These are phyloP conservation scores for Colletotrichum agaves DNA, from an alignment of 2,329 filamentous ascomycete genomes.

Conservation along the genomic window DNA sequence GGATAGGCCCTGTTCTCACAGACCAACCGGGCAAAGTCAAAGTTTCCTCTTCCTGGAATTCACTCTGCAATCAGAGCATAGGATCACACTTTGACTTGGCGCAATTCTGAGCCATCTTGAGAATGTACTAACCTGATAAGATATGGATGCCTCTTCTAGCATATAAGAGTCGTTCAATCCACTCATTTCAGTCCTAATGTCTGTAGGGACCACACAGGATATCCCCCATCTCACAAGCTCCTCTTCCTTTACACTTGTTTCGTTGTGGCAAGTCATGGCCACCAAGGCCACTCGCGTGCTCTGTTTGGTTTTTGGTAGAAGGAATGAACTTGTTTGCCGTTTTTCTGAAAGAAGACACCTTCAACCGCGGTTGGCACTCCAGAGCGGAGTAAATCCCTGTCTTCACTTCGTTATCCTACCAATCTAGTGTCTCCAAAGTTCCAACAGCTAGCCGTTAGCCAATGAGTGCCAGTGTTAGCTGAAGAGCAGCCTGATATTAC, in stretches of 20 bases:
- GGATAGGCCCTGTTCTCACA: slow-evolving; percentile 14
- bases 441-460: background rate
- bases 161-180: background rate
- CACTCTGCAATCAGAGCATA: background rate
- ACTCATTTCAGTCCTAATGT: background rate
- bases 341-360: background rate
- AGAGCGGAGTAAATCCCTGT: slow-evolving; percentile 4
- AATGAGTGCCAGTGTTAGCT: slow-evolving; percentile 1
- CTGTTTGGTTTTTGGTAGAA: background rate
- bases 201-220: background rate
- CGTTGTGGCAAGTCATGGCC: too few species aligned
- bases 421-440: slow-evolving; percentile 9
- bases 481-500: slow-evolving; percentile 15
- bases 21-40: background rate
- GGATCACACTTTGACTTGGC: too few species aligned
- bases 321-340: background rate
- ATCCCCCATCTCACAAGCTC: too few species aligned
- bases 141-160: too few species aligned
- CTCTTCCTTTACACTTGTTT: too few species aligned
- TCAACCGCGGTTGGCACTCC: background rate
- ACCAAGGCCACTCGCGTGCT: too few species aligned
- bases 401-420: background rate
- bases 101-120: too few species aligned
- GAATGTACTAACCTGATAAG: too few species aligned
- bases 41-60: background rate